A percentile compares a stretch with the other conserved stretches of the same genome.
Conservation (phyloP, 768 basidiomycete genomes). For the Suillus placidus region DNA sequence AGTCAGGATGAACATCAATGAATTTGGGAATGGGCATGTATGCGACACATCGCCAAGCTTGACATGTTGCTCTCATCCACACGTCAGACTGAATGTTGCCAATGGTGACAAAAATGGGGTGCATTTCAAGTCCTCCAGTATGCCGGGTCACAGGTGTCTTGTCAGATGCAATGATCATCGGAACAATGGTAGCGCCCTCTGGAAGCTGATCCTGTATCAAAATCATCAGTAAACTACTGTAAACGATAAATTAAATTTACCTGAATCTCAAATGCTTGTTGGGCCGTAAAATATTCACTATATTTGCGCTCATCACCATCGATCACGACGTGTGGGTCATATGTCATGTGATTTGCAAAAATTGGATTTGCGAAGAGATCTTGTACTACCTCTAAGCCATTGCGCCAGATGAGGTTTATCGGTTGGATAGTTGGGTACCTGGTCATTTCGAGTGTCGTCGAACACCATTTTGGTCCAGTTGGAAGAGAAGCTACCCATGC, state of each 20-base stretch:
- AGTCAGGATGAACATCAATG: constrained; percentile 18
- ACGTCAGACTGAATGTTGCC: constrained; percentile 11
- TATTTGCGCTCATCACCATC: neutral
- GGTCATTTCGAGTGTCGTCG: neutral
- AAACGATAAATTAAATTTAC: neutral
- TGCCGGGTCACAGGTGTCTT: constrained; percentile 3
- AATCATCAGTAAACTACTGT: neutral
- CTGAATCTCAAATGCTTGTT: neutral
- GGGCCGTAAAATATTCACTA: neutral
- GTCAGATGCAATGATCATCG: neutral
- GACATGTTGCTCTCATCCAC: constrained; percentile 11
- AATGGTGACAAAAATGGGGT: constrained; percentile 1
- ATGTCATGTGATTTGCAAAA: neutral
- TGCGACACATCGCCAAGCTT: constrained; percentile 22
- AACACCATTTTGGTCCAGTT: neutral
- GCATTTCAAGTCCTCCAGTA: neutral
- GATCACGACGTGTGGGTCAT: neutral
- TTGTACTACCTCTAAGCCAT: neutral
- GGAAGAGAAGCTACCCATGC: neutral
- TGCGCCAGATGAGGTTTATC: neutral
- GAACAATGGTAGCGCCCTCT: neutral
- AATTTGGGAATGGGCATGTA: constrained; percentile 33
- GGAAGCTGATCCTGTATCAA: neutral
- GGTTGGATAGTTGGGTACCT: neutral
- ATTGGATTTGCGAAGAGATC: neutral